Conservation (phyloP, 345 rosid species). For the Arabidopsis arenosa region DNA sequence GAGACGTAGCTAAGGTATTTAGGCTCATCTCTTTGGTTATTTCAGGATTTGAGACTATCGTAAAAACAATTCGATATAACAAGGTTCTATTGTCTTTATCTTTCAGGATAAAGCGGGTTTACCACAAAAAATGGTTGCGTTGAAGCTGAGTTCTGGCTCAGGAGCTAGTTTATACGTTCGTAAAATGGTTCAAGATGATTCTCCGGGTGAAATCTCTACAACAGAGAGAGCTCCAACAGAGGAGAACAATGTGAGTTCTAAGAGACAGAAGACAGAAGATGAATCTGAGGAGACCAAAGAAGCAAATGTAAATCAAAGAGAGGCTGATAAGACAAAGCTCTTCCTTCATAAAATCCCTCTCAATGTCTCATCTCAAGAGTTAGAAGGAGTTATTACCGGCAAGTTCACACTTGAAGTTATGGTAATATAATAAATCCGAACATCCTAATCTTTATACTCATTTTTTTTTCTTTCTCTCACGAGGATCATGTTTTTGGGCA, state of each 20-base stretch:
- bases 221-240: conserved; percentile 52
- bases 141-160: conserved; percentile 48
- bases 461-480: not conserved
- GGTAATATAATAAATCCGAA: conserved; percentile 50
- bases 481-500: conserved; percentile 44
- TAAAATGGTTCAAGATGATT: conserved; percentile 49
- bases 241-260: conserved; percentile 43
- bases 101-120: conserved; percentile 70
- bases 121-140: conserved; percentile 59
- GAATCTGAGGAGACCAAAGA: conserved; percentile 24
- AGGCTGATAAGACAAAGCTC: conserved; percentile 54
- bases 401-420: conserved; percentile 57
- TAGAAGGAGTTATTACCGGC: conserved; percentile 54
- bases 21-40: conserved; percentile 19
- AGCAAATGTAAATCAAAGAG: conserved; percentile 29
- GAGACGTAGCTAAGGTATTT: conserved; percentile 59
- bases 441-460: not conserved
- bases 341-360: conserved; percentile 71
- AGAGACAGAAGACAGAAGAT: conserved; percentile 50
- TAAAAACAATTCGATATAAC: not conserved
- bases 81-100: conserved; percentile 5
- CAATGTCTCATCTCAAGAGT: conserved; percentile 55
- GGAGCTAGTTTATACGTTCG: conserved; percentile 58
- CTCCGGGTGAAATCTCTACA: conserved; percentile 13
- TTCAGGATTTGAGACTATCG: conserved; percentile 13